Percentiles rank a stretch among this genome's conserved stretches.
phyloP scores from a whole-genome alignment of 2,329 filamentous ascomycete species.

The Aspergillus sp. region DNA sequence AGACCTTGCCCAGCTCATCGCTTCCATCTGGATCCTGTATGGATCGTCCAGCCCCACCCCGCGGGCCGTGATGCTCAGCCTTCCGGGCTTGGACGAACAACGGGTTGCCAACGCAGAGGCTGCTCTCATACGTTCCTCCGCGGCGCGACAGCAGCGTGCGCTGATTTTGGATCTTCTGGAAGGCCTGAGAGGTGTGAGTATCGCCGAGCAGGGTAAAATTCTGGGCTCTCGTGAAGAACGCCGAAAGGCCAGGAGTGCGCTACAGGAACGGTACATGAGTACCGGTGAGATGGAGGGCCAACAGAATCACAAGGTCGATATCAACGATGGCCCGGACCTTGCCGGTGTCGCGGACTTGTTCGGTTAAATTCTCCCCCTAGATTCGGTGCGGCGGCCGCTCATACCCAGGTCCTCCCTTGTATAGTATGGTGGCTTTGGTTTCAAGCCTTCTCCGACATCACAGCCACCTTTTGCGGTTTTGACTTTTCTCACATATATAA shows the following conservation, averaged over 20 bases:
- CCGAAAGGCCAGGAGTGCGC: slow-evolving; percentile 44
- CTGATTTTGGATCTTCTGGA: slow-evolving; percentile 82
- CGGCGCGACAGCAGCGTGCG: slow-evolving; percentile 73
- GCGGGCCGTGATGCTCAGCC: slow-evolving; percentile 70
- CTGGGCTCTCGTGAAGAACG: slow-evolving; percentile 44
- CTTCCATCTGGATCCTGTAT: slow-evolving; percentile 79
- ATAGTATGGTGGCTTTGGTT: slow-evolving; percentile 19
- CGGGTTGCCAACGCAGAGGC: slow-evolving; percentile 67
- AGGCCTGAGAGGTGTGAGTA: slow-evolving; percentile 83
- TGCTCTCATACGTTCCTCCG: slow-evolving; percentile 57
- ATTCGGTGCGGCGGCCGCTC: background rate
- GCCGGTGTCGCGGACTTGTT: slow-evolving; percentile 58
- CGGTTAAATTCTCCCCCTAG: slow-evolving; percentile 32
- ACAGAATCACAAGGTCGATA: slow-evolving; percentile 43
- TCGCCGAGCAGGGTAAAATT: slow-evolving; percentile 90
- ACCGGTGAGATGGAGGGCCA: slow-evolving; percentile 45
- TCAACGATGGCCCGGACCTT: slow-evolving; percentile 52
- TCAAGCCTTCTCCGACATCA: background rate
- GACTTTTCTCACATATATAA: slow-evolving; percentile 7
- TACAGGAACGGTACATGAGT: slow-evolving; percentile 48
- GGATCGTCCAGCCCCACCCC: slow-evolving; percentile 69
- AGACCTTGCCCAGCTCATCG: slow-evolving; percentile 84
- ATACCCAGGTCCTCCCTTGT: slow-evolving; percentile 13
- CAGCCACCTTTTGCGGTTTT: slow-evolving; percentile 3
- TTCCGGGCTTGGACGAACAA: slow-evolving; percentile 72